Conservation (phyloP, 768 basidiomycete species). For the Boletus subcaerulescens region DNA sequence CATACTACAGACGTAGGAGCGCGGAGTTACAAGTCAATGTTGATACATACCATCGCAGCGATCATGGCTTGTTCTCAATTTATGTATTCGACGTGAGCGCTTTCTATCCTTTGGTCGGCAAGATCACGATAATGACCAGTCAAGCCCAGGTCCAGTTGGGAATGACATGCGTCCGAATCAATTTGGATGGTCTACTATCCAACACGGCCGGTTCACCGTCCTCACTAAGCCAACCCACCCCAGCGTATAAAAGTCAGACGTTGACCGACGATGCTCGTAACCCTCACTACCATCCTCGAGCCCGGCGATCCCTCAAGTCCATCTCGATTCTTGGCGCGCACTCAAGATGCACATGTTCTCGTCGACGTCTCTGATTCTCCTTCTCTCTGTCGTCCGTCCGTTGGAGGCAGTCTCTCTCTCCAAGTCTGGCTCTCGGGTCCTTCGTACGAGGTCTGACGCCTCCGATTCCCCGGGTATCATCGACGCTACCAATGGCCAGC, state of each 20-base stretch:
- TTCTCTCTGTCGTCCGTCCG: constrained; percentile 13
- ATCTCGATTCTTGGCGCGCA: constrained; percentile 5
- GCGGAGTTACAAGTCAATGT: constrained; percentile 7
- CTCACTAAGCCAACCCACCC: neutral
- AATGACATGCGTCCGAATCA: neutral
- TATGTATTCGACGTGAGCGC: neutral
- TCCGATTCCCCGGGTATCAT: constrained; percentile 11
- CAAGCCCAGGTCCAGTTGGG: neutral
- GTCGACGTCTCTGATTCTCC: constrained; percentile 7
- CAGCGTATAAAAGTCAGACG: constrained; percentile 11
- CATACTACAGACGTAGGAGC: constrained; percentile 25
- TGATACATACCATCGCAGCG: no score
- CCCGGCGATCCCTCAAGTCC: constrained; percentile 16
- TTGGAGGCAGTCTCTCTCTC: constrained; percentile 20
- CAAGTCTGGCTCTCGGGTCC: neutral
- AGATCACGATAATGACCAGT: neutral
- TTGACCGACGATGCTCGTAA: neutral
- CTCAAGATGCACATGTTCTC: constrained; percentile 22
- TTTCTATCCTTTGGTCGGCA: neutral
- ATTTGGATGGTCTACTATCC: neutral
- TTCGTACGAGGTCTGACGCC: neutral
- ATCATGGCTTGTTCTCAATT: neutral
- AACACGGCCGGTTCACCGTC: neutral
- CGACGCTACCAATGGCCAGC: constrained; percentile 27
- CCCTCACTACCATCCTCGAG: neutral